A percentile compares a stretch with the other conserved stretches of the same genome.
Evolutionary conservation across 192 early-diverging fungal species (phyloP).

Genomic region (Rhizophagus clarus): DNA sequence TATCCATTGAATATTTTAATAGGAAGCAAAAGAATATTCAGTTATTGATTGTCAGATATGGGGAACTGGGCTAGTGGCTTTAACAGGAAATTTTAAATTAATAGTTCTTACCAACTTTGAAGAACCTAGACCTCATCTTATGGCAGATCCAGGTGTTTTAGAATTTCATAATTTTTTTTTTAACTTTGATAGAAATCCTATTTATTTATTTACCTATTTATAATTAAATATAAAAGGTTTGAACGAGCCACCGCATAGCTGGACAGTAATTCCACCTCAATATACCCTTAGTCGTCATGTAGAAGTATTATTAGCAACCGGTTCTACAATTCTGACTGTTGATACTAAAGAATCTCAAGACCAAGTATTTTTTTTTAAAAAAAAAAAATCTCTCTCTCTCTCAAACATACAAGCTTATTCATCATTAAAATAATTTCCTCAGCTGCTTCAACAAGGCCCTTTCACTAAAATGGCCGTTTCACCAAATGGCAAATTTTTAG

Average conservation of each 20-base stretch:
- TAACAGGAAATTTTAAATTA: constrained; percentile 81
- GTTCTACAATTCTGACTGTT: constrained; percentile 77
- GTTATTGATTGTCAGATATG: constrained; percentile 87
- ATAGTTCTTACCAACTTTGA: constrained; percentile 83
- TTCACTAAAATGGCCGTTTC: constrained; percentile 88
- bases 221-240: constrained; percentile 43
- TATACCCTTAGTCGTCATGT: constrained; percentile 85
- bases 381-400: neutral
- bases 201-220: neutral
- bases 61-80: constrained; percentile 89
- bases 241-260: constrained; percentile 72
- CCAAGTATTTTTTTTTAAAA: constrained; percentile 53
- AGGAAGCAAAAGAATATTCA: constrained; percentile 80
- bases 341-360: constrained; percentile 81
- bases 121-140: constrained; percentile 77
- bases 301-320: constrained; percentile 82
- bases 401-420: neutral
- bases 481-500: constrained; percentile 92
- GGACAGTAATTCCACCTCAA: constrained; percentile 90
- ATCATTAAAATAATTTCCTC: constrained; percentile 12
- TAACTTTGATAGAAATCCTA: neutral
- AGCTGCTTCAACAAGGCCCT: constrained; percentile 86
- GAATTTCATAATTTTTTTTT: neutral
- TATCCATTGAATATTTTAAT: neutral
- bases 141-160: constrained; percentile 68